phyloP scores from a whole-genome alignment of 768 basidiomycete species.

The Leucosporidium creatinivorum region DNA sequence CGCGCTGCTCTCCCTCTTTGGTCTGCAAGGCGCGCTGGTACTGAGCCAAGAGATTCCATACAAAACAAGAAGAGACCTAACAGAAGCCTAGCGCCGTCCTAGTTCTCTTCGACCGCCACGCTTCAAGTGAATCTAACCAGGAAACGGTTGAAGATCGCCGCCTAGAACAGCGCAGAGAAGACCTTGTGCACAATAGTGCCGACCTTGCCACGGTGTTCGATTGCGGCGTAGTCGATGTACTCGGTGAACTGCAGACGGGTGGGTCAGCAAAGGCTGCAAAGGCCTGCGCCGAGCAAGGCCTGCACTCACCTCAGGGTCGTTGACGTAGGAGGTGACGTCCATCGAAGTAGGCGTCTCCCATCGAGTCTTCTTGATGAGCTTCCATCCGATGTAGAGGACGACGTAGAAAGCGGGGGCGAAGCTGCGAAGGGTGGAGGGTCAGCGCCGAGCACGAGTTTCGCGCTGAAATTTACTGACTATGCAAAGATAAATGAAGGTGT shows the following conservation, averaged over 20 bases:
- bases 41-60: too few relatives aligned
- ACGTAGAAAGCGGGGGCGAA: not conserved
- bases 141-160: too few relatives aligned
- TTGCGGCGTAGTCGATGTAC: not conserved
- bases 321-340: not conserved
- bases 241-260: not conserved
- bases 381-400: not conserved
- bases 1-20: too few relatives aligned
- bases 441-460: not conserved
- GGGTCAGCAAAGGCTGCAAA: not conserved
- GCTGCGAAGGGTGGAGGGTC: not conserved
- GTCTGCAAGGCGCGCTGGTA: too few relatives aligned
- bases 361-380: slow-evolving; percentile 1
- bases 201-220: not conserved
- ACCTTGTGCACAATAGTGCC: not conserved
- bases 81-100: too few relatives aligned
- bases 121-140: too few relatives aligned
- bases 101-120: too few relatives aligned
- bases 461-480: not conserved
- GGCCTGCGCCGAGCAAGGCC: not conserved
- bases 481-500: not conserved
- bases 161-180: not conserved
- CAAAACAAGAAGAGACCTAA: too few relatives aligned
- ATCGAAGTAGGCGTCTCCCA: not conserved
- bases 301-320: not conserved